Percentiles rank a stretch among this genome's conserved stretches.
These are phyloP conservation scores for Parsonsia alboflavescens DNA, from an alignment of 257 asterid species.

Conservation along the genomic window DNA sequence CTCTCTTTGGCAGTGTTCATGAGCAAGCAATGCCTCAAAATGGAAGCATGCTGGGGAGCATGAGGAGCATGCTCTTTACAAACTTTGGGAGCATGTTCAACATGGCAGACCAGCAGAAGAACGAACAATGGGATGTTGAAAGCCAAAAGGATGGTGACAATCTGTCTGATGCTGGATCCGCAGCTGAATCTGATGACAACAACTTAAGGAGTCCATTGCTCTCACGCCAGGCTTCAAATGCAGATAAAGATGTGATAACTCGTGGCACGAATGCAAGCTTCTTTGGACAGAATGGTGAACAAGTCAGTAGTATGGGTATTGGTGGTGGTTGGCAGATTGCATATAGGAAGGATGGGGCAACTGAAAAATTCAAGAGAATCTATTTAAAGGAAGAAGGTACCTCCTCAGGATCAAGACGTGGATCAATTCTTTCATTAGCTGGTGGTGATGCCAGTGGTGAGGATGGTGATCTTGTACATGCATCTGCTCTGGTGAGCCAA, in stretches of 20 bases:
- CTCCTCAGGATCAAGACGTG: slow-evolving; percentile 56
- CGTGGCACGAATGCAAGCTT: slow-evolving; percentile 27
- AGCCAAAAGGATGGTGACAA: slow-evolving; percentile 41
- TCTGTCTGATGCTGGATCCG: slow-evolving; percentile 43
- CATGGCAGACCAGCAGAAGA: slow-evolving; percentile 43
- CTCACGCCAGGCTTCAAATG: slow-evolving; percentile 43
- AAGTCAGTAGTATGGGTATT: slow-evolving; percentile 60
- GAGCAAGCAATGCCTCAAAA: slow-evolving; percentile 56
- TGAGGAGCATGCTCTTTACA: slow-evolving; percentile 76
- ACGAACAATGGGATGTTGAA: slow-evolving; percentile 79
- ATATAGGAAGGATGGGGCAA: slow-evolving; percentile 68
- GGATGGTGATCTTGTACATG: slow-evolving; percentile 63
- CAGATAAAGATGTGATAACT: slow-evolving; percentile 39
- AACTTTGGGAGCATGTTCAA: slow-evolving; percentile 84
- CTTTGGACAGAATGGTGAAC: slow-evolving; percentile 34
- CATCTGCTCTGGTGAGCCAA: slow-evolving; percentile 88
- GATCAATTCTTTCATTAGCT: slow-evolving; percentile 57
- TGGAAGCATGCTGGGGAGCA: slow-evolving; percentile 83
- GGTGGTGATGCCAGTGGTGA: slow-evolving; percentile 51
- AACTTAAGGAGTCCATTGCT: slow-evolving; percentile 82
- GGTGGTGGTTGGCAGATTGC: slow-evolving; percentile 99
- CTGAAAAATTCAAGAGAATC: slow-evolving; percentile 64
- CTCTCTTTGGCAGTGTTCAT: slow-evolving; percentile 87
- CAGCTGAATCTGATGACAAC: slow-evolving; percentile 62
- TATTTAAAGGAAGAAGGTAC: slow-evolving; percentile 76